These are phyloP conservation scores for Hypoxylon lenormandii DNA, from an alignment of 495 filamentous ascomycete genomes.

Conservation along the genomic window DNA sequence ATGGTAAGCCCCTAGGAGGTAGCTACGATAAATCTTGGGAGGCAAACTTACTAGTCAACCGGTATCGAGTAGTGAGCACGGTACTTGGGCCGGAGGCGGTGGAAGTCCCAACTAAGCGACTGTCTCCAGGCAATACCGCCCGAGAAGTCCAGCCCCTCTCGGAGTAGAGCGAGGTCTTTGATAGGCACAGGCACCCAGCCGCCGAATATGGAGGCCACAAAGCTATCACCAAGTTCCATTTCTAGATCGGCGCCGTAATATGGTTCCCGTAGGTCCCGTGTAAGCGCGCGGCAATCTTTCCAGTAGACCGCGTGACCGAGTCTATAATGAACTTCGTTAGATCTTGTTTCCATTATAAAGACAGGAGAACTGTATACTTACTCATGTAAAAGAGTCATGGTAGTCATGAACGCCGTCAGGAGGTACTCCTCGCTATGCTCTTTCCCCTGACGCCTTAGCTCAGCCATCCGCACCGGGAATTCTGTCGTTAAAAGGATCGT, in stretches of 20 bases:
- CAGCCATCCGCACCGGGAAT: conserved; percentile 48
- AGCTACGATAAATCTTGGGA: background rate
- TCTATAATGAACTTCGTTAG: conserved; percentile 38
- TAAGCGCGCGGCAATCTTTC: conserved; percentile 53
- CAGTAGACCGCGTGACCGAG: conserved; percentile 57
- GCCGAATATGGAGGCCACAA: conserved; percentile 55
- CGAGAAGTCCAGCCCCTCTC: conserved; percentile 43
- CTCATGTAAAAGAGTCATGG: conserved; percentile 58
- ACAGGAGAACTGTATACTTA: conserved; percentile 29
- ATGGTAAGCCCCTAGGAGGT: background rate
- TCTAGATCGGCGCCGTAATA: conserved; percentile 57
- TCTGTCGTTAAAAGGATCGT: conserved; percentile 52
- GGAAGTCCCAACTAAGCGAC: conserved; percentile 52
- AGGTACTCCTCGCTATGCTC: conserved; percentile 54
- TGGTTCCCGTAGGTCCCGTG: conserved; percentile 51
- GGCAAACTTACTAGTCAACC: conserved; percentile 51
- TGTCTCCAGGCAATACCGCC: conserved; percentile 55
- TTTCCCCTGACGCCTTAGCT: conserved; percentile 46
- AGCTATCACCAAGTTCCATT: conserved; percentile 59
- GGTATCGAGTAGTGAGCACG: conserved; percentile 55
- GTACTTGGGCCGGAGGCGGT: conserved; percentile 51
- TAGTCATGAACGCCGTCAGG: conserved; percentile 56
- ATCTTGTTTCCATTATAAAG: background rate
- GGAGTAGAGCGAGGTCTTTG: conserved; percentile 8
- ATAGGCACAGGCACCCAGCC: conserved; percentile 56